These are phyloP conservation scores for Chlorociboria aeruginascens DNA, from an alignment of 495 filamentous ascomycete species.

Conservation along the genomic window DNA sequence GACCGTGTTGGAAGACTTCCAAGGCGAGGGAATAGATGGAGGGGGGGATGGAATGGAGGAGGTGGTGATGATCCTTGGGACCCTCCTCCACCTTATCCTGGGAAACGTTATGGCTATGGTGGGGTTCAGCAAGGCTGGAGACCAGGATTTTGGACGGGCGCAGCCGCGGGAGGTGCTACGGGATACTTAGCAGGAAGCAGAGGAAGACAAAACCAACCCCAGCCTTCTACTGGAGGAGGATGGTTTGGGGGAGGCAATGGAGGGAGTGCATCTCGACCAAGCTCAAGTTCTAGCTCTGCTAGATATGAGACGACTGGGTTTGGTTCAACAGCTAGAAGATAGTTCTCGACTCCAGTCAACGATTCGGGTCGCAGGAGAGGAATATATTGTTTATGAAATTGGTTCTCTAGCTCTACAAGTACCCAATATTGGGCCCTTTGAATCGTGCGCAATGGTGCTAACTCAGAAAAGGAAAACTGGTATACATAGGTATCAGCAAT, in stretches of 20 bases:
- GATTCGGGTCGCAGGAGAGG: too few species aligned
- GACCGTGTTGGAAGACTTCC: constrained; percentile 19
- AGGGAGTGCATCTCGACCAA: constrained; percentile 30
- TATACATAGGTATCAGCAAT: constrained; percentile 4
- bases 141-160: constrained; percentile 83
- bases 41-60: constrained; percentile 36
- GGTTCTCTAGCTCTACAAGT: constrained; percentile 7
- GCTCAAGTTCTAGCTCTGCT: constrained; percentile 30
- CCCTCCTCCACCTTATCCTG: constrained; percentile 46
- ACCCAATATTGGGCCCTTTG: constrained; percentile 4
- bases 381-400: too few species aligned
- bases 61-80: constrained; percentile 39
- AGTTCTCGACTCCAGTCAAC: background rate
- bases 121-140: constrained; percentile 46
- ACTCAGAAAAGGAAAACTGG: constrained; percentile 4
- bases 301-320: constrained; percentile 78
- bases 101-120: constrained; percentile 13
- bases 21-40: constrained; percentile 36
- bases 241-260: constrained; percentile 30
- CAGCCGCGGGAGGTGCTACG: constrained; percentile 57
- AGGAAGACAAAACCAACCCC: constrained; percentile 21
- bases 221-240: constrained; percentile 10
- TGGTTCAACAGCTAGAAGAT: constrained; percentile 75
- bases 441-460: background rate
- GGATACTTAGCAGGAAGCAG: constrained; percentile 36